Evolutionary conservation across 73 alveolate genomes (phyloP).

Genomic region (Symbiodinium pilosum): DNA sequence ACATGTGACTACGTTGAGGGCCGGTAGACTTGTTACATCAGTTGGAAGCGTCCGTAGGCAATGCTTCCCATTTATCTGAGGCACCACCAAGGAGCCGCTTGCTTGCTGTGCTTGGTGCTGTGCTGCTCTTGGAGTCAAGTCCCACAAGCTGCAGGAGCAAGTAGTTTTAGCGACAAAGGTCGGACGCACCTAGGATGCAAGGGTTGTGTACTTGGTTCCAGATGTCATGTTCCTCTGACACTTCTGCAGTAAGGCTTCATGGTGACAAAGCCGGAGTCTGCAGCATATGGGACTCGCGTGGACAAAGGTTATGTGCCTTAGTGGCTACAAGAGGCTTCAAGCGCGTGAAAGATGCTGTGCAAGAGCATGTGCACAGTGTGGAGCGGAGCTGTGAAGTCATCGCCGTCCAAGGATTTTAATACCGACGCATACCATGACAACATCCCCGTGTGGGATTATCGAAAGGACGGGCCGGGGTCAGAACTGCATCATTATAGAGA

Average conservation of each 20-base stretch:
- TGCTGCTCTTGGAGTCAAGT: too few relatives aligned
- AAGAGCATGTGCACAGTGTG: neutral
- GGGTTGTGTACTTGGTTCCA: too few relatives aligned
- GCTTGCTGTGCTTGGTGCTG: neutral
- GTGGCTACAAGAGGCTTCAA: too few relatives aligned
- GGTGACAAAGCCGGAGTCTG: constrained; percentile 32
- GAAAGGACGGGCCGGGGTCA: constrained; percentile 55
- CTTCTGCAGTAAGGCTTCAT: constrained; percentile 5
- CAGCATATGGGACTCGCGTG: constrained; percentile 25
- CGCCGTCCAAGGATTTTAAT: constrained; percentile 38
- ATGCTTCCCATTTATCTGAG: neutral
- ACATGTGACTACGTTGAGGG: too few relatives aligned
- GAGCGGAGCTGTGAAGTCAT: neutral
- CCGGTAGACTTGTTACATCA: too few relatives aligned
- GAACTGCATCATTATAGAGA: too few relatives aligned
- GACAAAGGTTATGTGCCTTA: constrained; percentile 54
- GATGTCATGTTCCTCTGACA: too few relatives aligned
- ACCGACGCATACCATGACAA: constrained; percentile 43
- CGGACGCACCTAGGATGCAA: constrained; percentile 45
- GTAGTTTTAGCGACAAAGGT: constrained; percentile 52
- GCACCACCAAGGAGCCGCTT: neutral
- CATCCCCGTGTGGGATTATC: constrained; percentile 78
- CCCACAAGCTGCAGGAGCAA: too few relatives aligned
- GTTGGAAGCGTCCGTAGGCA: too few relatives aligned
- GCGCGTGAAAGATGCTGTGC: neutral